Base-by-base conservation (phyloP, 805 yeast species). In the Ogataea nonfermentans region DNA sequence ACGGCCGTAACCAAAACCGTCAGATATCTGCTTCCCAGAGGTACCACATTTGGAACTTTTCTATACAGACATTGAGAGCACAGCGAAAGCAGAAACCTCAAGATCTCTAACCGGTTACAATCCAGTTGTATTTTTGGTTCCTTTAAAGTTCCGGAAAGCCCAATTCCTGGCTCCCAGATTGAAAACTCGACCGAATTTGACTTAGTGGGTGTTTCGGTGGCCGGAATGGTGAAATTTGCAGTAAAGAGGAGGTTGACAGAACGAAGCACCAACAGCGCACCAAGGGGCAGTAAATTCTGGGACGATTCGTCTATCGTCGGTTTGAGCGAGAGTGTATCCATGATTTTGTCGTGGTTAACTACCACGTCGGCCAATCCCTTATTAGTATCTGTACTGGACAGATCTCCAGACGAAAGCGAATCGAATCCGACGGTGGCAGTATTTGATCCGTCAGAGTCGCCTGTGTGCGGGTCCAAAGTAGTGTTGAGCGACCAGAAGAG, bases 121-220 rank as follows among this genome's bases (percentile, higher is more conserved):
- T 84, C 90, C 28, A 77, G 53, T 15, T 66, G 63, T 1, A 73
- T 62, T 12, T 55, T 62, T 31, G 66, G 76, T 24, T 38, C 52
- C 25, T 49, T 33, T 29, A 42, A 51, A 6, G 37, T 37, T 4
- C 46, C 59, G 2, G 59, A 52, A 3, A 66, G 57, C 2, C 87
- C 90, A 23, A 89, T 71, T 5, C 96, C 96, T 3, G 84, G 78
- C 51, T 85, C 95, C 96, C 96, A 89, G 1, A 83, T 67, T 6
- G 66, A 47, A 35, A 61, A 63, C 16, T 71, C 71, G 4, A 57
- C 48, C 6, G 63, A 61, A 20, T 61, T 59, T 15, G 56, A 41
- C 14, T 32, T 15, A 2, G 41, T 35, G 4, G 40, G 23, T 16
- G 20, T 37, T 31, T 10, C 29, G 6, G 29, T 6, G 7, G 43